Percentiles rank a stretch among this genome's conserved stretches.
Conservation (phyloP, 345 rosid species). For the Lepidium aucheri region DNA sequence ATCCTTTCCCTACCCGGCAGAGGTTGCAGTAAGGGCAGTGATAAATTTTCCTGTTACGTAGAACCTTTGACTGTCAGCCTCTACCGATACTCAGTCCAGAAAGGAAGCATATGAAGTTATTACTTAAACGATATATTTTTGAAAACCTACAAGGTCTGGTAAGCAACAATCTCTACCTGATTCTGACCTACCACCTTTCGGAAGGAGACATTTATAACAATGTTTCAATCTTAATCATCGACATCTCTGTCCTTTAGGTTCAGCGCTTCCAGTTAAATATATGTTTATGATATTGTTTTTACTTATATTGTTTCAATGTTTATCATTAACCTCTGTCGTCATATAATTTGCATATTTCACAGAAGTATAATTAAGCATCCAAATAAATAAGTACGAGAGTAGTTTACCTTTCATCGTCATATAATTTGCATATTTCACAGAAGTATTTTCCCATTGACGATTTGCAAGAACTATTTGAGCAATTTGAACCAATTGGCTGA, state of each 20-base stretch:
- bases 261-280: too few species aligned
- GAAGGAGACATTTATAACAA: not conserved
- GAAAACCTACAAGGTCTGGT: not conserved
- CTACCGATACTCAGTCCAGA: not conserved
- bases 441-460: constrained; percentile 71
- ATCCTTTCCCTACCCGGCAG: constrained; percentile 86
- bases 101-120: not conserved
- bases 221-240: not conserved
- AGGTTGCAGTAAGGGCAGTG: constrained; percentile 94
- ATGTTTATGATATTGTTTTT: too few species aligned
- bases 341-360: too few species aligned
- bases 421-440: constrained; percentile 72
- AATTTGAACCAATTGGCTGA: constrained; percentile 61
- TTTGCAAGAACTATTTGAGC: constrained; percentile 48
- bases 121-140: not conserved
- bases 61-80: not conserved
- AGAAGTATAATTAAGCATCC: too few species aligned
- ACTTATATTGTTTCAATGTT: too few species aligned
- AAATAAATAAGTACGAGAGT: not conserved
- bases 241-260: not conserved
- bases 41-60: constrained; percentile 64
- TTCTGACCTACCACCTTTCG: not conserved
- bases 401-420: constrained; percentile 66
- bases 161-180: not conserved
- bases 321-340: too few species aligned